Evolutionary conservation across 2,329 filamentous ascomycete genomes (phyloP).

Genomic region (Pochonia chlamydosporia): DNA sequence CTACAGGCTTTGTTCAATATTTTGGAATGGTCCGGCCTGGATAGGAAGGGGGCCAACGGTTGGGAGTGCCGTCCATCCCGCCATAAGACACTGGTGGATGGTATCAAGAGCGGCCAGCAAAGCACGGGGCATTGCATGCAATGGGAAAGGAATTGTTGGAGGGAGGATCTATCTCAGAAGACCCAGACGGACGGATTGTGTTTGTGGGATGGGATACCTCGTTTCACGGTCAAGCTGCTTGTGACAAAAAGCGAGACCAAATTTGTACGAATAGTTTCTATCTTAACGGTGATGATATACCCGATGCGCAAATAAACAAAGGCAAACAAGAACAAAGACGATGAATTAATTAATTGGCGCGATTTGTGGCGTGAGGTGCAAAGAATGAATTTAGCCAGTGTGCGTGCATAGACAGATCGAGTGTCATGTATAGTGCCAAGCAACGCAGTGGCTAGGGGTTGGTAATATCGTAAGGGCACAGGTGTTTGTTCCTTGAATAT

Average conservation of each 20-base stretch:
- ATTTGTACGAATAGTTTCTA: constrained; percentile 13
- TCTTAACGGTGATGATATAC: constrained; percentile 14
- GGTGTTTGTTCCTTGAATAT: background rate
- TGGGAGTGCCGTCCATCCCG: background rate
- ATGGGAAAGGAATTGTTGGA: constrained; percentile 3
- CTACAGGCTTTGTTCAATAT: constrained; percentile 15
- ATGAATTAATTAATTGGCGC: background rate
- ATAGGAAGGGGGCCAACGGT: background rate
- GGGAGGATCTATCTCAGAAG: constrained; percentile 2
- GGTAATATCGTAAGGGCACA: too few relatives aligned
- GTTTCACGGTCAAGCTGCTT: too few relatives aligned
- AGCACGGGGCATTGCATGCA: background rate
- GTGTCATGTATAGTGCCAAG: too few relatives aligned
- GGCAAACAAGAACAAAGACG: too few relatives aligned
- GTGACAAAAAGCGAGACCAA: background rate
- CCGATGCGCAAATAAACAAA: constrained; percentile 8
- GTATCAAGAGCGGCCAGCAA: background rate
- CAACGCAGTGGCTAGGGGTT: too few relatives aligned
- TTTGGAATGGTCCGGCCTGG: constrained; percentile 6
- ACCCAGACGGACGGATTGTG: too few relatives aligned
- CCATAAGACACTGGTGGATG: background rate
- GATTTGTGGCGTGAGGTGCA: background rate
- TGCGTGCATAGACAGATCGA: too few relatives aligned
- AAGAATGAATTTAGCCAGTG: background rate
- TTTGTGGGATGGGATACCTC: too few relatives aligned